phyloP scores from a whole-genome alignment of 257 asterid species.

The Sherardia arvensis region DNA sequence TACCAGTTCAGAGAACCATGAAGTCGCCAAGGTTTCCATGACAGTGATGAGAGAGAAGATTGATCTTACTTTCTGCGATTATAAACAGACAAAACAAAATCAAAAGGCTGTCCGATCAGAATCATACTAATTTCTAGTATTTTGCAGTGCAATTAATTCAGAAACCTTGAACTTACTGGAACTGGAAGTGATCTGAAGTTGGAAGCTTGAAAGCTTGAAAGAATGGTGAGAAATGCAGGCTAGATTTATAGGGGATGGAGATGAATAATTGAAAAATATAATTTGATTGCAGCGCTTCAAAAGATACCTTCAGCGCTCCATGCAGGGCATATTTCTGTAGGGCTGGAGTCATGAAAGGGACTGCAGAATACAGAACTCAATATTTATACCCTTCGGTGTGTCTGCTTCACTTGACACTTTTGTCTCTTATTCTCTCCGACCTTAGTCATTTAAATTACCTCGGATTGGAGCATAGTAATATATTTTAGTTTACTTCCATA shows the following conservation, averaged over 20 bases:
- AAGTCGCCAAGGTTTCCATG: slow-evolving; percentile 3
- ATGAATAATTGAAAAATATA: slow-evolving; percentile 3
- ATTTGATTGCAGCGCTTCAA: slow-evolving; percentile 9
- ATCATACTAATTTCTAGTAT: too few relatives aligned
- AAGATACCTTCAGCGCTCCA: slow-evolving; percentile 8
- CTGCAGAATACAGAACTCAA: background rate
- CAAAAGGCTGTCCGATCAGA: background rate
- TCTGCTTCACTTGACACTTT: background rate
- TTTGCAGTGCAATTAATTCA: background rate
- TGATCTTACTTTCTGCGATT: background rate
- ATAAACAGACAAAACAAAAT: background rate
- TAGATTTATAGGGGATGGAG: background rate
- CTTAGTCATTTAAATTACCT: background rate
- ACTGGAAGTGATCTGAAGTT: background rate
- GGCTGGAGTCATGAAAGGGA: slow-evolving; percentile 6
- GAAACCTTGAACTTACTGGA: background rate
- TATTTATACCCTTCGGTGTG: slow-evolving; percentile 6
- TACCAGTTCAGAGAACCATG: slow-evolving; percentile 17
- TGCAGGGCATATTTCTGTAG: background rate
- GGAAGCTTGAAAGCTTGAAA: background rate
- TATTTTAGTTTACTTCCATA: too few relatives aligned
- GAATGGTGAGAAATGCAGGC: background rate
- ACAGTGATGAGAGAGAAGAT: background rate
- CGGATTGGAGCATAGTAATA: background rate
- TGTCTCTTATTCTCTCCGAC: background rate